Evolutionary conservation across 306 rosid genomes (phyloP).

Genomic region (Vigna nakashimae): DNA sequence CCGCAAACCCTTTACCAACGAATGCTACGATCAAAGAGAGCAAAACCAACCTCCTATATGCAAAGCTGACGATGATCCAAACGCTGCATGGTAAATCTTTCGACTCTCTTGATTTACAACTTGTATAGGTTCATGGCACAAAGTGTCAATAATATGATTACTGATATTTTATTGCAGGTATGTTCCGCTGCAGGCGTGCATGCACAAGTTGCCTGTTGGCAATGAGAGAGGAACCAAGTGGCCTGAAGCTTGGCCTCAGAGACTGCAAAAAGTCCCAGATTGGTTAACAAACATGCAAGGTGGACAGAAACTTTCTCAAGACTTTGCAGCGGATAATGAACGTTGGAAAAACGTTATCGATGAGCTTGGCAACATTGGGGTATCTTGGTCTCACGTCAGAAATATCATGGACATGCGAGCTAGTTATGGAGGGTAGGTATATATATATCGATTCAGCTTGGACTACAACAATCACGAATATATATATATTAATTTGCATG

Average conservation of each 20-base stretch:
- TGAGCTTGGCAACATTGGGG: slow-evolving; percentile 63
- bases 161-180: slow-evolving; percentile 54
- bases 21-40: slow-evolving; percentile 72
- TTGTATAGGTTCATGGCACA: background rate
- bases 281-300: slow-evolving; percentile 72
- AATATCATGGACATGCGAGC: slow-evolving; percentile 92
- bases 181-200: slow-evolving; percentile 74
- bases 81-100: slow-evolving; percentile 74
- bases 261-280: slow-evolving; percentile 68
- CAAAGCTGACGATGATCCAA: slow-evolving; percentile 74
- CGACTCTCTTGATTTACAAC: background rate
- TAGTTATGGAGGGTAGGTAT: slow-evolving; percentile 76
- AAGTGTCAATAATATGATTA: background rate
- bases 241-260: slow-evolving; percentile 76
- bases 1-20: slow-evolving; percentile 71
- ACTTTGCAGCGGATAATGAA: slow-evolving; percentile 64
- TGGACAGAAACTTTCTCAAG: slow-evolving; percentile 74
- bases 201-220: slow-evolving; percentile 62
- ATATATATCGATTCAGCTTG: background rate
- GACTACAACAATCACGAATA: background rate
- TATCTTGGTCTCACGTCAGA: slow-evolving; percentile 73
- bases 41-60: slow-evolving; percentile 77
- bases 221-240: slow-evolving; percentile 64
- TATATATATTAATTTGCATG: background rate
- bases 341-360: slow-evolving; percentile 75